phyloP scores from a whole-genome alignment of 1,284 basidiomycete species.

The Puccinia triticina region DNA sequence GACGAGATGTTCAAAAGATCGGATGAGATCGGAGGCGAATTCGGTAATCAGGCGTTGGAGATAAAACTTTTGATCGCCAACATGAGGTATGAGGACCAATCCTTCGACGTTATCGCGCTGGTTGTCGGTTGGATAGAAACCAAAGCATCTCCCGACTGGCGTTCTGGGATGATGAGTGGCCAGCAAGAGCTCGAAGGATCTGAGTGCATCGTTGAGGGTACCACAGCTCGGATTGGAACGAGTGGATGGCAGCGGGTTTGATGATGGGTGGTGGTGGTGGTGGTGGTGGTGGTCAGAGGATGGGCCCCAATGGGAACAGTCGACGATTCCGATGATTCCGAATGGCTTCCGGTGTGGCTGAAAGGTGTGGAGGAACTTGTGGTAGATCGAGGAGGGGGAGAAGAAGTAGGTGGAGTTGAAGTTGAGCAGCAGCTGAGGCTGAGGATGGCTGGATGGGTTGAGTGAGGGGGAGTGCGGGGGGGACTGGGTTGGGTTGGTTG shows the following conservation, averaged over 20 bases:
- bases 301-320: conserved; percentile 30
- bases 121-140: conserved; percentile 35
- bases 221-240: neutral
- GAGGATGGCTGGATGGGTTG: neutral
- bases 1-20: conserved; percentile 30
- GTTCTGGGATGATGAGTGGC: conserved; percentile 42
- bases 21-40: conserved; percentile 37
- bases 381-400: conserved; percentile 22
- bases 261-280: neutral
- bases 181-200: conserved; percentile 27
- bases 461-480: neutral
- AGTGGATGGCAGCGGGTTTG: neutral
- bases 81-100: conserved; percentile 38
- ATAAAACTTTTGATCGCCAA: conserved; percentile 44
- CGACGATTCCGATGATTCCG: conserved; percentile 45
- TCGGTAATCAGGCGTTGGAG: conserved; percentile 36
- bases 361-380: conserved; percentile 30
- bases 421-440: conserved; percentile 31
- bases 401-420: conserved; percentile 27
- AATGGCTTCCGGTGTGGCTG: conserved; percentile 39
- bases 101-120: conserved; percentile 36
- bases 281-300: neutral
- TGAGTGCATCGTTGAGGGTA: conserved; percentile 38
- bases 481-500: neutral
- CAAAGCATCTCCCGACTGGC: conserved; percentile 39